These are phyloP conservation scores for Neurospora intermedia DNA, from an alignment of 495 filamentous ascomycete species.

Conservation along the genomic window DNA sequence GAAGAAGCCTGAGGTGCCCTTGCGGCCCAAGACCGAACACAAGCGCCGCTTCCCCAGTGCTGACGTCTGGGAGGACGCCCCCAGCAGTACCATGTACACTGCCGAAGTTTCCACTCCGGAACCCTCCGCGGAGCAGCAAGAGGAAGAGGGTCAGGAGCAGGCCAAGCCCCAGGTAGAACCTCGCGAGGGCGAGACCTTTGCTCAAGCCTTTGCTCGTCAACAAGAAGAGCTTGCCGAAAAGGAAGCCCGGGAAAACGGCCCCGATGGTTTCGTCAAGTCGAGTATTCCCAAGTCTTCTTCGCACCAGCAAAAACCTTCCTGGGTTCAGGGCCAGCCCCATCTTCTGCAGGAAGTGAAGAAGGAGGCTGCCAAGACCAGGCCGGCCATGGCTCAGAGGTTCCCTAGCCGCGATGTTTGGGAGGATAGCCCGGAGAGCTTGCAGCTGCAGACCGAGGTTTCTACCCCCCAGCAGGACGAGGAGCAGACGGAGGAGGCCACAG, in stretches of 20 bases:
- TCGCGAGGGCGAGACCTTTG: slow-evolving; percentile 36
- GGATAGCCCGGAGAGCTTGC: slow-evolving; percentile 75
- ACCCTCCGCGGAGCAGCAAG: slow-evolving; percentile 45
- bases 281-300: slow-evolving; percentile 16
- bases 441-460: slow-evolving; percentile 69
- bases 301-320: slow-evolving; percentile 38
- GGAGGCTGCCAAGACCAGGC: slow-evolving; percentile 20
- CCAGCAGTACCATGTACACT: slow-evolving; percentile 71
- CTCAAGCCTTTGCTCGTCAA: slow-evolving; percentile 41
- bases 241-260: slow-evolving; percentile 25
- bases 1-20: slow-evolving; percentile 36
- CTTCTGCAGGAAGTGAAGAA: slow-evolving; percentile 30
- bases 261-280: slow-evolving; percentile 31
- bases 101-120: slow-evolving; percentile 81
- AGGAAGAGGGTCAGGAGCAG: slow-evolving; percentile 19
- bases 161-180: slow-evolving; percentile 25
- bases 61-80: slow-evolving; percentile 96
- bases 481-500: neutral
- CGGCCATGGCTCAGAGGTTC: slow-evolving; percentile 57
- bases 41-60: slow-evolving; percentile 81
- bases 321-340: slow-evolving; percentile 32
- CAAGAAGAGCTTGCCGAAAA: slow-evolving; percentile 46
- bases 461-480: slow-evolving; percentile 44
- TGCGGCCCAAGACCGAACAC: slow-evolving; percentile 42
- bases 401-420: slow-evolving; percentile 97